Evolutionary conservation across 345 rosid species (phyloP).

Genomic region (Isatis tinctoria): DNA sequence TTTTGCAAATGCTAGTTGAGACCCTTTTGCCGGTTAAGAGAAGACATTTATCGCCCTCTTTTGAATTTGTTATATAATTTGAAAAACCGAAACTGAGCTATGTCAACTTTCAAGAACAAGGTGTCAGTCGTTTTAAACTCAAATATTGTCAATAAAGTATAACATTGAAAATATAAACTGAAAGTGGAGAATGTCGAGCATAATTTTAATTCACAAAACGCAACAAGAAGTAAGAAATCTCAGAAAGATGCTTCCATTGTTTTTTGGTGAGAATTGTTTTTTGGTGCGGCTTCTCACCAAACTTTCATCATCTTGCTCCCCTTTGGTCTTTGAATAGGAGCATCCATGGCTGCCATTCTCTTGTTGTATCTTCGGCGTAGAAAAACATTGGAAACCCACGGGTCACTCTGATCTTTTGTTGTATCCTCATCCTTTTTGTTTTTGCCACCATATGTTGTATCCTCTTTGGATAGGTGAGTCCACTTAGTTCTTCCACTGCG

Average conservation of each 20-base stretch:
- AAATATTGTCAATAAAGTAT: background rate
- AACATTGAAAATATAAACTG: background rate
- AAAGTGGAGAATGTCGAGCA: too few species aligned
- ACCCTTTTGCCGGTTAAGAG: background rate
- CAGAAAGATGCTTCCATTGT: too few species aligned
- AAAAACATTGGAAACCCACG: slow-evolving; percentile 53
- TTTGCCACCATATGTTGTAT: slow-evolving; percentile 7
- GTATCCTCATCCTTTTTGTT: background rate
- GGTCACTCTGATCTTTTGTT: background rate
- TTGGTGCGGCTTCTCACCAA: slow-evolving; percentile 32
- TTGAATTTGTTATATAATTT: background rate
- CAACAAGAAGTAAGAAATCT: background rate
- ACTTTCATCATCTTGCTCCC: slow-evolving; percentile 74
- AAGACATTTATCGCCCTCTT: background rate
- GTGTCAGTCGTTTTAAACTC: background rate
- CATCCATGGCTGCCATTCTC: slow-evolving; percentile 63
- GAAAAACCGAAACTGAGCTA: background rate
- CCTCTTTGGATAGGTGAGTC: slow-evolving; percentile 71
- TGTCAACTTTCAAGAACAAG: background rate
- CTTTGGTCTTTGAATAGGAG: slow-evolving; percentile 49
- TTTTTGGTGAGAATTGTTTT: too few species aligned
- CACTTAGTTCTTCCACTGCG: slow-evolving; percentile 68
- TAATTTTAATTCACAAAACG: background rate
- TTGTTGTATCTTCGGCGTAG: slow-evolving; percentile 58
- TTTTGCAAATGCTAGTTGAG: background rate